Base-by-base conservation (phyloP, 1,139 yeast genomes). In the Lodderomyces elongisporus region DNA sequence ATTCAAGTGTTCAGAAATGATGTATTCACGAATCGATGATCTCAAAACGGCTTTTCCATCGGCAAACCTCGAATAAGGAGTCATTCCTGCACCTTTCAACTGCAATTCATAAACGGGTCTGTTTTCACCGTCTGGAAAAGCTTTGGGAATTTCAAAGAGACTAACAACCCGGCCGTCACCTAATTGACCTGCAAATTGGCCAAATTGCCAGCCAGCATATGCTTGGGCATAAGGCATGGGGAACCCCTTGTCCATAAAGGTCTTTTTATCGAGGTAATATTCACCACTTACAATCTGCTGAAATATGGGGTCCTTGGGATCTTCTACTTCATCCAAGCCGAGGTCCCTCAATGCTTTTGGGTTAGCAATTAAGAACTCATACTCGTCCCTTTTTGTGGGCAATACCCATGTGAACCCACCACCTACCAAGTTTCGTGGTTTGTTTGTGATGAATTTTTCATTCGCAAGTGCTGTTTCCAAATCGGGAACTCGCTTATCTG, bases 151-250 rank as follows among this genome's bases (percentile, higher is more conserved):
- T 43, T 85, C 93, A 58, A 89, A 88, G 31, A 91, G 60, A 49
- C 83, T 85, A 6, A 79, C 71, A 2, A 88, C 96, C 41, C 98
- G 65, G 1, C 98, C 98, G 54, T 91, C 98, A 4, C 98, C 98
- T 43, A 91, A 62, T 56, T 91, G 98, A 1, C 97, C 97, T 0
- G 97, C 96, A 77, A 91, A 91, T 45, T 74, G 78, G 3, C 98
- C 97, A 63, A 91, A 91, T 52, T 91, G 98, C 70, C 84, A 87
- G 1, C 98, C 98, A 1, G 97, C 95, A 55, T 91, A 91, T 0
- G 93, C 85, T 54, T 83, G 89, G 5, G 96, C 77, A 58, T 84
- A 89, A 0, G 97, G 97, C 47, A 77, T 76, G 0, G 84, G 73
- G n/a, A 60, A 62, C 1, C 52, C 56, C 23, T 63, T 58, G 9